Evolutionary conservation across 192 early-diverging fungal genomes (phyloP).

Genomic region (Thamnidium elegans): DNA sequence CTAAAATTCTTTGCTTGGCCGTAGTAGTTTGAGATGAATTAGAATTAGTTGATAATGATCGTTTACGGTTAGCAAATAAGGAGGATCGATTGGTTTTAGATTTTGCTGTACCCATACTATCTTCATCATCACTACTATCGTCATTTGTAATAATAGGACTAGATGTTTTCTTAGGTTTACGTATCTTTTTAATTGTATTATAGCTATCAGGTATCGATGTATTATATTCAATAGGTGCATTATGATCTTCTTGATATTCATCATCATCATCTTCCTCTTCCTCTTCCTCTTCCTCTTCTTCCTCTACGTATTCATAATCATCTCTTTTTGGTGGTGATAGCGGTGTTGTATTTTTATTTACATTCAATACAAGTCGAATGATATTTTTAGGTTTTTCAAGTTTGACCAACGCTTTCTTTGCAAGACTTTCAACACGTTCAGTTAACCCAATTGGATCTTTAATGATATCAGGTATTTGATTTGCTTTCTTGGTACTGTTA

Average conservation of each 20-base stretch:
- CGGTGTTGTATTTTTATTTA: not conserved
- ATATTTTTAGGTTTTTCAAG: too few relatives aligned
- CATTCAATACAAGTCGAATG: too few relatives aligned
- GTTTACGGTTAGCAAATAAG: not conserved
- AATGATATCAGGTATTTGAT: not conserved
- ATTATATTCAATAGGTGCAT: not conserved
- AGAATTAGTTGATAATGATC: not conserved
- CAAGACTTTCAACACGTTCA: not conserved
- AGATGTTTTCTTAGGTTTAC: not conserved
- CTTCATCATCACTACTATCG: conserved; percentile 24
- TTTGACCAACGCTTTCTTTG: too few relatives aligned
- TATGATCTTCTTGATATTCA: not conserved
- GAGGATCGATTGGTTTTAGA: conserved; percentile 1
- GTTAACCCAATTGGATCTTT: not conserved
- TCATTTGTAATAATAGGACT: not conserved
- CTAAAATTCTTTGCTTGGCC: conserved; percentile 28
- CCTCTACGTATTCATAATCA: not conserved
- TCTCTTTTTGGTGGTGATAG: not conserved
- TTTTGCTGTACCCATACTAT: conserved; percentile 13
- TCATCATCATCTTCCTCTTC: not conserved
- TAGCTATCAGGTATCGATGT: not conserved
- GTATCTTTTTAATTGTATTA: not conserved
- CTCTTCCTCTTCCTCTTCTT: conserved; percentile 11
- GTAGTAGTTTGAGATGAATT: conserved; percentile 9
- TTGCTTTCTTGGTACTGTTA: not conserved